A percentile compares a stretch with the other conserved stretches of the same genome.
phyloP scores from a whole-genome alignment of 2,329 filamentous ascomycete species.

The Colletotrichum spaethianum region DNA sequence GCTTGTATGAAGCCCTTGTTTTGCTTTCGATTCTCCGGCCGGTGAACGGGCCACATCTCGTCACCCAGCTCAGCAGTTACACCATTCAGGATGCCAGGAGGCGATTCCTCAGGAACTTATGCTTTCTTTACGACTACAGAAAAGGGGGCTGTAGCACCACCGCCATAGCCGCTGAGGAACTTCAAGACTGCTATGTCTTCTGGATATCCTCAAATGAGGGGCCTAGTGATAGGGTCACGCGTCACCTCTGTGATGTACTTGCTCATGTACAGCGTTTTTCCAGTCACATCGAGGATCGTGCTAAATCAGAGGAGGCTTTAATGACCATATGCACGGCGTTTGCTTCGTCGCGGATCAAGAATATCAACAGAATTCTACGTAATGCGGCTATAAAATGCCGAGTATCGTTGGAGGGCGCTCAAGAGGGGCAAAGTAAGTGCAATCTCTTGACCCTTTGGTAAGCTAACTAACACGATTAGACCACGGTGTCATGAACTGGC shows the following conservation, averaged over 20 bases:
- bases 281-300: neutral
- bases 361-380: conserved; percentile 42
- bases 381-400: conserved; percentile 39
- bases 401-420: neutral
- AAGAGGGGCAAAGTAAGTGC: neutral
- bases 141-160: conserved; percentile 63
- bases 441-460: neutral
- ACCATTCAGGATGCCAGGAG: neutral
- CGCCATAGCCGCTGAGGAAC: conserved; percentile 58
- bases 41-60: neutral
- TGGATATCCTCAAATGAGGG: conserved; percentile 60
- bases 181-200: conserved; percentile 51
- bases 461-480: neutral
- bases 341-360: conserved; percentile 43
- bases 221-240: conserved; percentile 39
- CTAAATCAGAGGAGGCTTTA: neutral
- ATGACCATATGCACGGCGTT: conserved; percentile 39
- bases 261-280: conserved; percentile 2
- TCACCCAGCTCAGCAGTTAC: conserved; percentile 2
- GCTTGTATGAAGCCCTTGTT: conserved; percentile 12
- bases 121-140: conserved; percentile 61
- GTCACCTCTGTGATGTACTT: conserved; percentile 51
- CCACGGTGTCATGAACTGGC: neutral
- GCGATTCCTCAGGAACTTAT: conserved; percentile 56
- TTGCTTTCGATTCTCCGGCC: conserved; percentile 11